Percentiles rank a stretch among this genome's conserved stretches.
Conservation (phyloP, 2,329 filamentous ascomycete genomes). For the Akanthomyces dipterigenus region DNA sequence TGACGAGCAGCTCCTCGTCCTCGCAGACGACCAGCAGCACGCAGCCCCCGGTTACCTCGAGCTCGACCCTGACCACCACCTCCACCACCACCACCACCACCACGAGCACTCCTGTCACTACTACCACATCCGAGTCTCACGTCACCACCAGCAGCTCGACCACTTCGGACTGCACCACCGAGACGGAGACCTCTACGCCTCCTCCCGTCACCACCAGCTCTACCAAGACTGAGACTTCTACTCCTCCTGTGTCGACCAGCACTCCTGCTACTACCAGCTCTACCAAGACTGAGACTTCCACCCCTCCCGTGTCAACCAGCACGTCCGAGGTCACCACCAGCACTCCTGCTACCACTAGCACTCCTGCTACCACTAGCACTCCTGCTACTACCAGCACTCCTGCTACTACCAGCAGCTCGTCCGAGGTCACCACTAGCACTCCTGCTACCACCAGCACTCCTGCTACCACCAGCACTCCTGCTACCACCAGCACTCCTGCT, state of each 20-base stretch:
- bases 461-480: constrained; percentile 8
- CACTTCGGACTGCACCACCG: constrained; percentile 13
- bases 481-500: neutral
- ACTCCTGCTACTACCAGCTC: constrained; percentile 6
- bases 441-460: neutral
- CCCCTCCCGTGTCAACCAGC: neutral
- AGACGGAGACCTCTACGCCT: constrained; percentile 6
- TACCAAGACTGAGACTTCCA: neutral
- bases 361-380: neutral
- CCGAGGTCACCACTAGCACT: too few relatives aligned
- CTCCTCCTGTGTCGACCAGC: neutral
- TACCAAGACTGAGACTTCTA: neutral
- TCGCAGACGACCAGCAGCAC: constrained; percentile 13
- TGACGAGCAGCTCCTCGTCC: too few relatives aligned
- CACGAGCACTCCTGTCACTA: neutral
- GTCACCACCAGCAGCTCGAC: constrained; percentile 12
- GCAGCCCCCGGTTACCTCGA: neutral
- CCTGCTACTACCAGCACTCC: too few relatives aligned
- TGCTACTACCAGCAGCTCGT: too few relatives aligned
- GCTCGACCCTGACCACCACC: constrained; percentile 10
- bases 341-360: neutral
- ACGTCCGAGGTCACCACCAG: too few relatives aligned
- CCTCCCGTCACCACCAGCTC: constrained; percentile 6
- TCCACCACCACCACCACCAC: constrained; percentile 9
- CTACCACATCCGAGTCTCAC: neutral